These are phyloP conservation scores for Trichoderma oligosporum DNA, from an alignment of 2,329 filamentous ascomycete species.

Conservation along the genomic window DNA sequence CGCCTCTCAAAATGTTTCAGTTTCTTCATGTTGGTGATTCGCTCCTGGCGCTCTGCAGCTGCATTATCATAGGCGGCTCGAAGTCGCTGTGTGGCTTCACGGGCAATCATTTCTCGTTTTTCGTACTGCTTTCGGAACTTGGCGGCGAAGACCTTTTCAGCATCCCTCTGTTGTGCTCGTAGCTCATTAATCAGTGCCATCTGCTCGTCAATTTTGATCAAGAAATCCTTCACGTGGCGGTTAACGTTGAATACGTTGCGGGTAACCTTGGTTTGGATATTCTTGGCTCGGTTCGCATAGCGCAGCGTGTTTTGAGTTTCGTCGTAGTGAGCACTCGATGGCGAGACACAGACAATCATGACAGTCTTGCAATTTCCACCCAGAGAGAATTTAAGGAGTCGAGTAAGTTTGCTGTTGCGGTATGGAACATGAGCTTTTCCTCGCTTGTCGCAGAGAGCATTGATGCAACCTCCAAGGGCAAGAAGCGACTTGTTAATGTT, in stretches of 20 bases:
- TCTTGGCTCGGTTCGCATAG: slow-evolving; percentile 97
- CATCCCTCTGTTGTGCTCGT: slow-evolving; percentile 86
- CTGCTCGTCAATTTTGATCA: slow-evolving; percentile 99
- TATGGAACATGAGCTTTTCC: slow-evolving; percentile 95
- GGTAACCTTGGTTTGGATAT: slow-evolving; percentile 99
- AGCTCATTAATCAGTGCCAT: slow-evolving; percentile 96
- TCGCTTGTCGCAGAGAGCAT: slow-evolving; percentile 88
- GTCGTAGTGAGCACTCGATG: slow-evolving; percentile 93
- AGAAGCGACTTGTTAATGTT: slow-evolving; percentile 99
- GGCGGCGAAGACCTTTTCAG: slow-evolving; percentile 72
- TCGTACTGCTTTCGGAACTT: slow-evolving; percentile 91
- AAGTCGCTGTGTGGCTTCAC: slow-evolving; percentile 76
- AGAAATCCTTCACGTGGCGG: slow-evolving; percentile 96
- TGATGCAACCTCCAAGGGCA: slow-evolving; percentile 94
- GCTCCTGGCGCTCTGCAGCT: slow-evolving; percentile 71
- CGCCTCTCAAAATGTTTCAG: slow-evolving; percentile 78
- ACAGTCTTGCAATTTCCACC: slow-evolving; percentile 98
- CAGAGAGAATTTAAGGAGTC: slow-evolving; percentile 91
- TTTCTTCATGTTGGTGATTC: slow-evolving; percentile 74
- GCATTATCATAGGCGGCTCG: slow-evolving; percentile 82
- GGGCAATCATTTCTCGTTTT: slow-evolving; percentile 71
- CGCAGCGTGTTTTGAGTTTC: slow-evolving; percentile 97
- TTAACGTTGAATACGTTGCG: slow-evolving; percentile 99
- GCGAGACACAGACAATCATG: slow-evolving; percentile 98
- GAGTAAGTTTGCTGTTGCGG: slow-evolving; percentile 94